phyloP scores from a whole-genome alignment of 495 filamentous ascomycete species.

The Podospora sp. region DNA sequence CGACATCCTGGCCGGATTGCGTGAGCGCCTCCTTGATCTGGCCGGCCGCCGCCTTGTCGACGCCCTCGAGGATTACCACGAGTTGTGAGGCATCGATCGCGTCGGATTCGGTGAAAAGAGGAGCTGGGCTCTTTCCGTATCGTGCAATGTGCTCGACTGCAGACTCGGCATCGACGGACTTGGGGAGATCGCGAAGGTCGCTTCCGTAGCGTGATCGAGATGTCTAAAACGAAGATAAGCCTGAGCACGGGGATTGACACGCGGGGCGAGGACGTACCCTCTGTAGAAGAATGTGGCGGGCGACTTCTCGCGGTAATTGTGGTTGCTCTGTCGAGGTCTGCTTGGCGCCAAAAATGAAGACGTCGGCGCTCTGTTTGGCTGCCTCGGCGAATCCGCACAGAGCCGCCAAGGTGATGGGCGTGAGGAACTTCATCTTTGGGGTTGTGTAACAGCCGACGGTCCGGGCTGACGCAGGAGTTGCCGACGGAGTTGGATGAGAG shows the following conservation, averaged over 20 bases:
- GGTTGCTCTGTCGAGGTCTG: slow-evolving; percentile 26
- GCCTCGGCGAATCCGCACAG: slow-evolving; percentile 34
- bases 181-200: slow-evolving; percentile 45
- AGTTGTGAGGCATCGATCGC: slow-evolving; percentile 47
- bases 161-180: slow-evolving; percentile 39
- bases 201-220: slow-evolving; percentile 39
- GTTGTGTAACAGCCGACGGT: not conserved
- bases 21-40: slow-evolving; percentile 37
- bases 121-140: slow-evolving; percentile 43
- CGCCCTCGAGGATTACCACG: slow-evolving; percentile 53
- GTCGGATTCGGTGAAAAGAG: slow-evolving; percentile 42
- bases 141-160: slow-evolving; percentile 44
- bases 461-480: not conserved
- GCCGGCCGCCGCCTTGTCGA: slow-evolving; percentile 36
- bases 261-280: slow-evolving; percentile 23
- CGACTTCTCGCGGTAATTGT: slow-evolving; percentile 38
- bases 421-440: slow-evolving; percentile 35
- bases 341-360: slow-evolving; percentile 31
- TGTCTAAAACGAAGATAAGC: slow-evolving; percentile 41
- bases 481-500: not conserved
- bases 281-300: slow-evolving; percentile 41
- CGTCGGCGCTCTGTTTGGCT: slow-evolving; percentile 31
- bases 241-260: slow-evolving; percentile 36
- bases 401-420: slow-evolving; percentile 31
- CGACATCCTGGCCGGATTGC: slow-evolving; percentile 34